Base-by-base conservation (phyloP, 176 grass and related monocot genomes). In the Aegilops longissima region DNA sequence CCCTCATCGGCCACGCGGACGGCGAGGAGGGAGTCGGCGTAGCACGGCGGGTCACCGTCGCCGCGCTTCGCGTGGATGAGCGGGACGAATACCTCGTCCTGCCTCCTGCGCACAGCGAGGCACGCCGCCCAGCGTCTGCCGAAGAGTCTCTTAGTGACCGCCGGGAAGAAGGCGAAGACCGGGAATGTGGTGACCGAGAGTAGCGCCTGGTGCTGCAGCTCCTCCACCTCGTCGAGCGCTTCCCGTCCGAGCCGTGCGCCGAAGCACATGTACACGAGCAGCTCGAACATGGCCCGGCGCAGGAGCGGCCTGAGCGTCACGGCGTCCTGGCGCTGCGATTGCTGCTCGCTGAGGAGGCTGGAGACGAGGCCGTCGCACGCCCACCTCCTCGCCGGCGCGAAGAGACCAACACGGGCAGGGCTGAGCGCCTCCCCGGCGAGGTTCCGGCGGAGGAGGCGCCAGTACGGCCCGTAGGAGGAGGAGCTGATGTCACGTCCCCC, bases 241-340 rank as follows among this genome's bases (percentile, higher is more conserved):
- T 79, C 76, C 52, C 69, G 51, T 5, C 68, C 51, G 1, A 91
- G 73, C 73, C 83, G 77, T 61, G 67, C 87, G 9, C 94, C 91
- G 47, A 95, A 89, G 86, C 91, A 93, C 86, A 95, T 91, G 71
- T 82, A 77, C 9, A 90, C 72, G 18, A 91, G 76, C 63, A 66
- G 25, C 25, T 66, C 63, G 63, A 66, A 66, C 63, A 66, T 66
- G 63, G 63, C 63, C 12, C 27, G 81, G 3, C 84, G 80, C 31
- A 95, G 73, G 66, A 16, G n/a, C 30, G 84, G 87, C 51, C 86
- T 45, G 20, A 86, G 54, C 76, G 85, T 74, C 6, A 88, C 85
- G 4, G 73, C 76, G 1, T 64, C 70, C 62, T 12, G 2, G 29
- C 70, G 12, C 86, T 63, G 70, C 6, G 24, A 61, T 54, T 9